Evolutionary conservation across 2,329 filamentous ascomycete genomes (phyloP).

Genomic region (Aspergillus fijiensis): DNA sequence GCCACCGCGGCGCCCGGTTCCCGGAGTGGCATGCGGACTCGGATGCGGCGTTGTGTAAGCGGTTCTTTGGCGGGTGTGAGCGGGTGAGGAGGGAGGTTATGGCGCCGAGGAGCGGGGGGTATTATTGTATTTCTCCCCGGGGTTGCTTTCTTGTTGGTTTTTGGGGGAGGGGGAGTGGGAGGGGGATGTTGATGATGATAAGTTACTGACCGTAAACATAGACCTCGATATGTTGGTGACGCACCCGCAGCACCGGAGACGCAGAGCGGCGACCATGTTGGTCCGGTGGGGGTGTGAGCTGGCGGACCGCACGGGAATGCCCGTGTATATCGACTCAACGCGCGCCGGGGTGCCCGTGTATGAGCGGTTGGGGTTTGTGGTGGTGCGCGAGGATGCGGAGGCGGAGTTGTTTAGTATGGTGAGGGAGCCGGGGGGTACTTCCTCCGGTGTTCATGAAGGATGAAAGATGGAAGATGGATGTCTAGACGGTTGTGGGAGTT

Average conservation of each 20-base stretch:
- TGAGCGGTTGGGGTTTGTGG: constrained; percentile 5
- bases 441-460: too few relatives aligned
- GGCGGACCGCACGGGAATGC: constrained; percentile 6
- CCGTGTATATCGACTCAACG: constrained; percentile 9
- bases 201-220: neutral
- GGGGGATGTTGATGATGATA: too few relatives aligned
- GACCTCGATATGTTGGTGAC: constrained; percentile 18
- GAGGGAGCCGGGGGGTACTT: neutral
- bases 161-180: too few relatives aligned
- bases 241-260: constrained; percentile 13
- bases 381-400: neutral
- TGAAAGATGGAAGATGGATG: too few relatives aligned
- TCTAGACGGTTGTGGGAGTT: too few relatives aligned
- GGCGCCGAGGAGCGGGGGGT: neutral
- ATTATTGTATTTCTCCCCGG: neutral
- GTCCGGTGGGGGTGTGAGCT: constrained; percentile 15
- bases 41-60: neutral
- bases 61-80: constrained; percentile 1
- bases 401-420: neutral
- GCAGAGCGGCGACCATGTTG: constrained; percentile 15
- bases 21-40: neutral
- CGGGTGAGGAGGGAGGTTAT: neutral
- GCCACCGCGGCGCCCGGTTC: neutral
- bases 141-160: too few relatives aligned
- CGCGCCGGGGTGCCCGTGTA: constrained; percentile 3